These are phyloP conservation scores for Diaporthe helianthi DNA, from an alignment of 2,329 filamentous ascomycete genomes.

Conservation along the genomic window DNA sequence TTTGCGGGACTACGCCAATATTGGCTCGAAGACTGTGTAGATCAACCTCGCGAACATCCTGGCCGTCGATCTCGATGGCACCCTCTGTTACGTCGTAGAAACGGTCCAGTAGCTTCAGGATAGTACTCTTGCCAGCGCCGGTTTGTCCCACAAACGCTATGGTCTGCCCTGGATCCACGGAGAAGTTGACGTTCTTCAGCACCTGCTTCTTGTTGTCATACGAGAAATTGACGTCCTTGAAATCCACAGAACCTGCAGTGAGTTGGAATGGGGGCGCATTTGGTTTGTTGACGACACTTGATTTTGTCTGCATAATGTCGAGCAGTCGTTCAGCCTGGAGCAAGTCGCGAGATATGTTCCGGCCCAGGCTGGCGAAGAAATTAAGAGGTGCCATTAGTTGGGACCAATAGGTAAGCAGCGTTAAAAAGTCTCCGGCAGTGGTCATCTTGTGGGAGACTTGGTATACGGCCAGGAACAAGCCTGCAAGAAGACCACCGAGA, in stretches of 20 bases:
- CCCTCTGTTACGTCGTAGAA: slow-evolving; percentile 65
- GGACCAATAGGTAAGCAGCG: slow-evolving; percentile 76
- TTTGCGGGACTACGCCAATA: slow-evolving; percentile 64
- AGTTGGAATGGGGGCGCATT: slow-evolving; percentile 58
- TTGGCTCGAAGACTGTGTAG: slow-evolving; percentile 58
- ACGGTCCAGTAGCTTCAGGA: slow-evolving; percentile 64
- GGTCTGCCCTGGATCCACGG: slow-evolving; percentile 53
- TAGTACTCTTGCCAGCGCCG: slow-evolving; percentile 65
- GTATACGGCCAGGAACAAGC: slow-evolving; percentile 66
- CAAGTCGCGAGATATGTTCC: slow-evolving; percentile 62
- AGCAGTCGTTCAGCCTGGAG: slow-evolving; percentile 65
- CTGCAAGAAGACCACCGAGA: slow-evolving; percentile 73
- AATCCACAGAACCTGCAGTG: slow-evolving; percentile 60
- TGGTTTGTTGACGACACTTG: slow-evolving; percentile 61
- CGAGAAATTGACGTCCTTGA: slow-evolving; percentile 62
- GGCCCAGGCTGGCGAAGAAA: slow-evolving; percentile 69
- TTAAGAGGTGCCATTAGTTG: slow-evolving; percentile 75
- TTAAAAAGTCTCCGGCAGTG: slow-evolving; percentile 71
- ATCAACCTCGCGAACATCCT: slow-evolving; percentile 63
- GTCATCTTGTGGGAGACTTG: slow-evolving; percentile 66
- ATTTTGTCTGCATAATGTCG: slow-evolving; percentile 64
- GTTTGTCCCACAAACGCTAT: slow-evolving; percentile 62
- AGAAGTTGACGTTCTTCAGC: slow-evolving; percentile 60
- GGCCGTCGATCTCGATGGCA: slow-evolving; percentile 61
- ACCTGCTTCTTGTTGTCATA: slow-evolving; percentile 67